A percentile compares a stretch with the other conserved stretches of the same genome.
These are phyloP conservation scores for Cydonia oblonga DNA, from an alignment of 331 rosid species.

Conservation along the genomic window DNA sequence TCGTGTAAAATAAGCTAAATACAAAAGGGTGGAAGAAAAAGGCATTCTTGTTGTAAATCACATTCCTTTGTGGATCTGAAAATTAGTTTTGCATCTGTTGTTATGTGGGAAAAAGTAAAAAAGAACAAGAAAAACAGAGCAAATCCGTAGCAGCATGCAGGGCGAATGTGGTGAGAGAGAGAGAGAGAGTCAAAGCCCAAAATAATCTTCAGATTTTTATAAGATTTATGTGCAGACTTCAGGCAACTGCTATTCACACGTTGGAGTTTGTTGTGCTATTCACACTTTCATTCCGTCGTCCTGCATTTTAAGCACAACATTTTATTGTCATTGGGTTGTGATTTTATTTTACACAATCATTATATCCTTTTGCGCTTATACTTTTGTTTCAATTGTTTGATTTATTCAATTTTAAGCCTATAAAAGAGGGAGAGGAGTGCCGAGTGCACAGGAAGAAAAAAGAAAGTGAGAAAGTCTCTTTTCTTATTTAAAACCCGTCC, in stretches of 20 bases:
- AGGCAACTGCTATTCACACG: neutral
- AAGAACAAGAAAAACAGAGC: neutral
- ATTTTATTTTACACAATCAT: neutral
- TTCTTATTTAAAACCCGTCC: no score
- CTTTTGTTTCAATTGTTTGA: neutral
- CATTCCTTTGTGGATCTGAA: neutral
- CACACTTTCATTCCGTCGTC: neutral
- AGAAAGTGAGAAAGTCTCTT: neutral
- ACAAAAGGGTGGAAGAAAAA: no score
- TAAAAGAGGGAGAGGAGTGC: neutral
- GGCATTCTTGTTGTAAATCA: neutral
- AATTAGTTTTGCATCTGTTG: neutral
- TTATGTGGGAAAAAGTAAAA: neutral
- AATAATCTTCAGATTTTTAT: neutral
- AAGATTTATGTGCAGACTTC: neutral
- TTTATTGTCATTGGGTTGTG: neutral
- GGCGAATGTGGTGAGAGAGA: neutral
- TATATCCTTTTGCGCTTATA: neutral
- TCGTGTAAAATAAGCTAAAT: neutral
- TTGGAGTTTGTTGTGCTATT: neutral
- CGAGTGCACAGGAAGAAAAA: neutral
- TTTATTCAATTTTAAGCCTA: neutral
- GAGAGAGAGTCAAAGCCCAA: neutral
- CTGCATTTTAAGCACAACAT: neutral
- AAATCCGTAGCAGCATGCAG: neutral